Base-by-base conservation (phyloP, 1,284 basidiomycete species). In the Malassezia cuniculi region DNA sequence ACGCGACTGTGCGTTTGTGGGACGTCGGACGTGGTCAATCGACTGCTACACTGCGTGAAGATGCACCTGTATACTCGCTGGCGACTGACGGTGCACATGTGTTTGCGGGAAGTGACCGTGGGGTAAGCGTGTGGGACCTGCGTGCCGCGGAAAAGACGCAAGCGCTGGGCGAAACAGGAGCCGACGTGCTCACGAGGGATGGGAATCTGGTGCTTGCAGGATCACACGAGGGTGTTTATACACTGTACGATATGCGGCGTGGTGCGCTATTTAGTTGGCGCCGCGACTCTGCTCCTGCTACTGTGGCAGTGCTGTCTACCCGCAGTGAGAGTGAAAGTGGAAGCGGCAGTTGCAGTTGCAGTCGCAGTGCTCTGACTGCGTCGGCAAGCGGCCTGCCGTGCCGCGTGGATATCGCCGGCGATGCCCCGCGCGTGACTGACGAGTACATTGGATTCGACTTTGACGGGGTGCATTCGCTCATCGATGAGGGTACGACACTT, bases 1-100 rank as follows among this genome's bases (percentile, higher is more conserved):
- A 86, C 58, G 76, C 77, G 2, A 79, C 78, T 0, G 61, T 84
- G 15, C 72, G 79, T 19, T 69, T 82, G 4, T 87, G 82, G 82
- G 80, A 85, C 53, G 76, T 84, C 72, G 9, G 65, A 67, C 22
- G 72, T 75, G 55, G 72, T 76, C 29, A 67, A 44, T 52, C 26
- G 48, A 50, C 18, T 38, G 44, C 1, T n/a, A 26, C 14, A 5
- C 15, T 4, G 10, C 17, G 8, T 8, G 18, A 14, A 17, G 29
- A n/a, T n/a, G n/a, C n/a, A n/a, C n/a, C n/a, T n/a, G n/a, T n/a
- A n/a, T n/a, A n/a, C n/a, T n/a, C n/a, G n/a, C n/a, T n/a, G n/a
- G n/a, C n/a, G n/a, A n/a, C n/a, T n/a, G n/a, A n/a, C n/a, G n/a
- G n/a, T n/a, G n/a, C n/a, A n/a, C n/a, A n/a, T n/a, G n/a, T n/a